Evolutionary conservation across 352 stramenopile species (phyloP).

Genomic region (Globisporangium emineosum): DNA sequence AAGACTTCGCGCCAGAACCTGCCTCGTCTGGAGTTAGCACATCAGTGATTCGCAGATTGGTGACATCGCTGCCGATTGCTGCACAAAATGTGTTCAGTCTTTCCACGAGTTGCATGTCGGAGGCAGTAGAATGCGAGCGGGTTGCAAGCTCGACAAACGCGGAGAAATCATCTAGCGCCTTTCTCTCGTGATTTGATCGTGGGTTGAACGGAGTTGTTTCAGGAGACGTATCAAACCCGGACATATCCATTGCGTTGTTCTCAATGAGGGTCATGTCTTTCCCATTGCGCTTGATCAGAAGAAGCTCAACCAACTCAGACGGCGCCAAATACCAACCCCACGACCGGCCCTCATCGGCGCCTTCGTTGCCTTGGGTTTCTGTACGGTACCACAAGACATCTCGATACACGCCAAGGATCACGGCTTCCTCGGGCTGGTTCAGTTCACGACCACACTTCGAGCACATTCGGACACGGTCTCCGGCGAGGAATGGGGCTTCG

Average conservation of each 20-base stretch:
- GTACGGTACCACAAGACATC: slow-evolving; percentile 94
- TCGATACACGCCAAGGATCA: slow-evolving; percentile 93
- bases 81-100: slow-evolving; percentile 81
- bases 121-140: slow-evolving; percentile 44
- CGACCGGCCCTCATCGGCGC: slow-evolving; percentile 87
- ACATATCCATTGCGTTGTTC: slow-evolving; percentile 70
- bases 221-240: slow-evolving; percentile 31
- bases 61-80: slow-evolving; percentile 74
- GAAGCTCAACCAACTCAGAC: slow-evolving; percentile 85
- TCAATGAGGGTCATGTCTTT: slow-evolving; percentile 88
- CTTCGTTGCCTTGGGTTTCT: slow-evolving; percentile 96
- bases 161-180: slow-evolving; percentile 43
- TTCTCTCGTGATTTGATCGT: slow-evolving; percentile 43
- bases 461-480: slow-evolving; percentile 93
- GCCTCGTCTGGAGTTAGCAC: slow-evolving; percentile 45
- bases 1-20: slow-evolving; percentile 16
- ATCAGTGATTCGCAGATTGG: slow-evolving; percentile 70
- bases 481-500: slow-evolving; percentile 87
- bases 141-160: slow-evolving; percentile 70
- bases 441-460: slow-evolving; percentile 93
- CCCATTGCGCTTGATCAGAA: slow-evolving; percentile 73
- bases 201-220: slow-evolving; percentile 42
- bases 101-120: slow-evolving; percentile 86
- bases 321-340: slow-evolving; percentile 96
- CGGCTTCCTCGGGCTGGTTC: slow-evolving; percentile 95